Conservation (phyloP, 2,329 filamentous ascomycete genomes). For the Metarhizium anisopliae region DNA sequence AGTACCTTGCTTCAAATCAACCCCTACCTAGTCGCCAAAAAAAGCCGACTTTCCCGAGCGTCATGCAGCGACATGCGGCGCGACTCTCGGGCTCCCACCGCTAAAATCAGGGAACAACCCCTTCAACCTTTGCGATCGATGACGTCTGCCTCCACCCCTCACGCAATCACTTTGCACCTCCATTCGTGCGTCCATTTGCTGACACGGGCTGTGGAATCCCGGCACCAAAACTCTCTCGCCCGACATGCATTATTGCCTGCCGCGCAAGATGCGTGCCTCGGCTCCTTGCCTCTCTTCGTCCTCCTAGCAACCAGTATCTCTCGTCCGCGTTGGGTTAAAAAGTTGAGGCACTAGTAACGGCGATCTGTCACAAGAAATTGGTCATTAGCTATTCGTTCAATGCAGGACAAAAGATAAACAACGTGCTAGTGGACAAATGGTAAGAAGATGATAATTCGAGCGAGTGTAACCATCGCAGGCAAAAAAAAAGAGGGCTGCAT, state of each 20-base stretch:
- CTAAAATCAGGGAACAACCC: neutral
- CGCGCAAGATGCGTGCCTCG: neutral
- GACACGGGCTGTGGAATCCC: neutral
- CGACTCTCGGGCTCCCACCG: neutral
- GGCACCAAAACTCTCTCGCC: neutral
- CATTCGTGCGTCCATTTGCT: neutral
- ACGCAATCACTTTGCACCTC: neutral
- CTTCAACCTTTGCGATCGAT: neutral
- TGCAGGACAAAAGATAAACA: neutral
- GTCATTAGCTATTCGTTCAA: constrained; percentile 8
- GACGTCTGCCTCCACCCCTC: neutral
- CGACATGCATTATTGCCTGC: neutral
- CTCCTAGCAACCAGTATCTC: neutral
- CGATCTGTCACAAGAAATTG: constrained; percentile 11
- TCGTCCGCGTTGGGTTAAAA: too few relatives aligned
- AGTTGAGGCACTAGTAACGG: constrained; percentile 8
- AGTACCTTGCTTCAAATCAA: too few relatives aligned
- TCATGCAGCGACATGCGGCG: neutral
- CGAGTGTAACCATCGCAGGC: neutral
- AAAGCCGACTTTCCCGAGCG: neutral
- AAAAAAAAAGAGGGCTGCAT: neutral
- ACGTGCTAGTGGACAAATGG: neutral
- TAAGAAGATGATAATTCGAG: neutral
- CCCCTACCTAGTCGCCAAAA: too few relatives aligned
- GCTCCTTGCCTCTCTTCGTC: neutral